Conservation (phyloP, 73 alveolate species). For the Paramecium sexaurelia region DNA sequence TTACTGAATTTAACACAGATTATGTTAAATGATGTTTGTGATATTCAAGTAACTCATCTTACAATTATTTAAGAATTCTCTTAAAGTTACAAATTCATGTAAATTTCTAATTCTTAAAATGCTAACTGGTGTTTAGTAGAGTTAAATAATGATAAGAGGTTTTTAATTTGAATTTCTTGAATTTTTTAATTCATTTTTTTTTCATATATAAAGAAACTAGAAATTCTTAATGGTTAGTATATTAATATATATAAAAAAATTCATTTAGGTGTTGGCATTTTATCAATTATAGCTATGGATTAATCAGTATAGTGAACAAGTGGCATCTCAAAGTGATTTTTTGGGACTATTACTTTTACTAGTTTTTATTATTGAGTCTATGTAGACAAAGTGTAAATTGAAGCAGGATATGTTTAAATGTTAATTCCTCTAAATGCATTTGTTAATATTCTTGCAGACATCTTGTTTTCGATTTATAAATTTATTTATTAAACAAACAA, state of each 20-base stretch:
- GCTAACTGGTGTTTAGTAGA: too few relatives aligned
- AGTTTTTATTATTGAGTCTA: not conserved
- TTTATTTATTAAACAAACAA: not conserved
- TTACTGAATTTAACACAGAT: too few relatives aligned
- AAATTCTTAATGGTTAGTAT: not conserved
- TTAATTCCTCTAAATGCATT: not conserved
- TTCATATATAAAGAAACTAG: not conserved
- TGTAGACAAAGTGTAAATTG: not conserved
- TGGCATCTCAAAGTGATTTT: not conserved
- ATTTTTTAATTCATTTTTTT: too few relatives aligned
- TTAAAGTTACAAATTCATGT: too few relatives aligned
- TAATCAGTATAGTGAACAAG: not conserved
- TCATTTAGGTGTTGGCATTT: not conserved
- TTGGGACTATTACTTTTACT: not conserved
- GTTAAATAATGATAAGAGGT: too few relatives aligned
- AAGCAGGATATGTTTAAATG: not conserved
- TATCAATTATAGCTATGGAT: constrained; percentile 1
- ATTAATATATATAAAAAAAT: not conserved
- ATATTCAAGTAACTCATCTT: too few relatives aligned
- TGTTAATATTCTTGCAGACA: not conserved
- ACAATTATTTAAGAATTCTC: too few relatives aligned
- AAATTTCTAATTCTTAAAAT: too few relatives aligned
- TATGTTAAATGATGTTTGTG: too few relatives aligned
- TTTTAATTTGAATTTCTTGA: too few relatives aligned
- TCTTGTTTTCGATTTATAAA: not conserved